Percentiles rank a stretch among this genome's conserved stretches.
Conservation (phyloP, 345 rosid genomes). For the Bruguiera parviflora region DNA sequence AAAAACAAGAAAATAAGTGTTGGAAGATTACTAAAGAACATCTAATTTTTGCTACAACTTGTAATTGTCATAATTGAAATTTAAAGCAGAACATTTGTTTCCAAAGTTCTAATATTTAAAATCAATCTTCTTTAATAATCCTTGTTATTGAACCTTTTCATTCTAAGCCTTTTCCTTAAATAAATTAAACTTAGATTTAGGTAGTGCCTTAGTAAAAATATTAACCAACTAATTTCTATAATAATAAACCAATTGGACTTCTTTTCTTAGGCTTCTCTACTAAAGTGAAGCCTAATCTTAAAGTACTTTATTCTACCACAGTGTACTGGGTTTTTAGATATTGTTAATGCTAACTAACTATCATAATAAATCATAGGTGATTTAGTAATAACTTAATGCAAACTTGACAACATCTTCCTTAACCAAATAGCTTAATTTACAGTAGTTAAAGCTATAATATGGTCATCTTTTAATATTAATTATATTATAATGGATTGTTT, state of each 20-base stretch:
- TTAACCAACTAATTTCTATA: background rate
- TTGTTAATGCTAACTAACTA: background rate
- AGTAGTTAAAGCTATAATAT: background rate
- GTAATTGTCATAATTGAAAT: no score
- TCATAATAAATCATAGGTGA: background rate
- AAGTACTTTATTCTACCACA: background rate
- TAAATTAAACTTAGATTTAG: background rate
- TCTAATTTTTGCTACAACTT: no score
- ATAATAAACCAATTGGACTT: background rate
- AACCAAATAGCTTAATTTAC: background rate
- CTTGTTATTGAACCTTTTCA: no score
- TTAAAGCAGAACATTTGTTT: no score
- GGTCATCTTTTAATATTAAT: background rate
- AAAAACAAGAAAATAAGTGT: no score
- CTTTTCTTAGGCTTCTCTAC: background rate
- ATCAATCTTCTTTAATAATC: no score
- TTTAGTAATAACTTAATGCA: background rate
- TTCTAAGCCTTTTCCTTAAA: background rate
- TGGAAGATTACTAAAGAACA: no score
- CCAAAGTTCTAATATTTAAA: no score
- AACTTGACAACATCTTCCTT: background rate
- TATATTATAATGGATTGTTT: background rate
- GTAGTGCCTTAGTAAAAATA: background rate
- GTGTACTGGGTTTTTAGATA: background rate
- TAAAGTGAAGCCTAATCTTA: background rate